phyloP scores from a whole-genome alignment of 2,329 filamentous ascomycete genomes.

The Raffaelea albimanens region DNA sequence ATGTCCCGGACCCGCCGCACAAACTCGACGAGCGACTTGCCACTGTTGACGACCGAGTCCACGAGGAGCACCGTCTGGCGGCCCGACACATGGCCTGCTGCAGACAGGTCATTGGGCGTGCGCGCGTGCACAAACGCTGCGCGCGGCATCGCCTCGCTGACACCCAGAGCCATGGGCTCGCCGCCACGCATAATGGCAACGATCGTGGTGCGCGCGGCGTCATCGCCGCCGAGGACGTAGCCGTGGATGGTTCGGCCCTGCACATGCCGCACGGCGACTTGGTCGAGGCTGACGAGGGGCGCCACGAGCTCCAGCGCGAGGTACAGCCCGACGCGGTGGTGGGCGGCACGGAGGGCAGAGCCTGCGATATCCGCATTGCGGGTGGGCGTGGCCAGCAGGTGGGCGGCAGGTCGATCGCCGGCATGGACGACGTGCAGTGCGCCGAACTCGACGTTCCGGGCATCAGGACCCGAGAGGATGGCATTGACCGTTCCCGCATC shows the following conservation, averaged over 20 bases:
- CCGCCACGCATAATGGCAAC: conserved; percentile 54
- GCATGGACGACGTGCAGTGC: conserved; percentile 28
- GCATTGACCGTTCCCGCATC: conserved; percentile 16
- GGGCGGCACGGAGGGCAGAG: conserved; percentile 35
- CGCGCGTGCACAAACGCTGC: conserved; percentile 42
- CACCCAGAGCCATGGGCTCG: conserved; percentile 50
- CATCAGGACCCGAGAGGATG: conserved; percentile 8
- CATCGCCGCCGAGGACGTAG: conserved; percentile 35
- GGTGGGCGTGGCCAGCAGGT: conserved; percentile 43
- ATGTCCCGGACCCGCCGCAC: conserved; percentile 34
- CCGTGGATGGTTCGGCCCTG: conserved; percentile 35
- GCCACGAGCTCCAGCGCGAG: conserved; percentile 40
- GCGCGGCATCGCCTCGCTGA: conserved; percentile 39
- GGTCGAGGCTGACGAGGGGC: conserved; percentile 38
- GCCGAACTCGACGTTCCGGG: background rate
- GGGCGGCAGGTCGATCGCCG: conserved; percentile 32
- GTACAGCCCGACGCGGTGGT: conserved; percentile 40
- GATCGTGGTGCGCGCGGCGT: conserved; percentile 33
- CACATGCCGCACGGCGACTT: conserved; percentile 39
- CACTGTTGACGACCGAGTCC: conserved; percentile 52
- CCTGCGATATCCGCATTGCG: conserved; percentile 38
- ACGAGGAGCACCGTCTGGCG: conserved; percentile 39
- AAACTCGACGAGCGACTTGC: conserved; percentile 39
- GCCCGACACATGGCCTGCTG: conserved; percentile 25
- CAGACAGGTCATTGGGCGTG: conserved; percentile 28